Percentiles rank a stretch among this genome's conserved stretches.
phyloP scores from a whole-genome alignment of 345 rosid species.

The Euphorbia lathyris region DNA sequence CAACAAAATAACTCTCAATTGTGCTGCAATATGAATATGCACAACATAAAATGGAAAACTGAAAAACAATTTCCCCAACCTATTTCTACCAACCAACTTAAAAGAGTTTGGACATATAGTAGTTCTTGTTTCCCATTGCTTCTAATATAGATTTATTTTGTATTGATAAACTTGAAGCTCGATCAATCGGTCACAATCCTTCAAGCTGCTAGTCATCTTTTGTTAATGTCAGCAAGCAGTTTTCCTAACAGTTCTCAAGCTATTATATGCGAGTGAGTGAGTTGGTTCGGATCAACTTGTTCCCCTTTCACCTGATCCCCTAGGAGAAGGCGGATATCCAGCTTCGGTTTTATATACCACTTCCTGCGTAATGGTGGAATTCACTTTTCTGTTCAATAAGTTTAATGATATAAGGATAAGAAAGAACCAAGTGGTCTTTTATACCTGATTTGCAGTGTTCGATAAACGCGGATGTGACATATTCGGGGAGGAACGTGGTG shows the following conservation, averaged over 20 bases:
- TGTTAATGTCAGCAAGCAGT: constrained; percentile 10
- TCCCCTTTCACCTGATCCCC: neutral
- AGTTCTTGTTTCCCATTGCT: neutral
- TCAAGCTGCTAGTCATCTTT: neutral
- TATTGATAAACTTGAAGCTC: neutral
- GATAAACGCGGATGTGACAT: constrained; percentile 10
- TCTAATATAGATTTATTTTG: neutral
- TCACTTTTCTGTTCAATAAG: neutral
- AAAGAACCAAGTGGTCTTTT: neutral
- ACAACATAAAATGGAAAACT: constrained; percentile 10
- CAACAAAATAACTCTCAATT: constrained; percentile 12
- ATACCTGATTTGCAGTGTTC: neutral
- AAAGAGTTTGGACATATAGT: neutral
- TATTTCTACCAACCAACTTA: neutral
- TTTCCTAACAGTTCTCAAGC: neutral
- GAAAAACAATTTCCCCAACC: constrained; percentile 1
- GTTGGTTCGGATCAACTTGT: neutral
- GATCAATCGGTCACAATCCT: neutral
- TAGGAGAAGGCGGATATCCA: neutral
- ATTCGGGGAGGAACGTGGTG: constrained; percentile 7
- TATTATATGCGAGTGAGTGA: neutral
- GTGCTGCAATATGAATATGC: constrained; percentile 8
- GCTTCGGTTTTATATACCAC: neutral
- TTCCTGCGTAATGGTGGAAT: constrained; percentile 14
- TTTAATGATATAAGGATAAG: neutral